Percentiles rank a stretch among this genome's conserved stretches.
Conservation (phyloP, 108 stramenopile genomes). For the Cyclotella sp. region DNA sequence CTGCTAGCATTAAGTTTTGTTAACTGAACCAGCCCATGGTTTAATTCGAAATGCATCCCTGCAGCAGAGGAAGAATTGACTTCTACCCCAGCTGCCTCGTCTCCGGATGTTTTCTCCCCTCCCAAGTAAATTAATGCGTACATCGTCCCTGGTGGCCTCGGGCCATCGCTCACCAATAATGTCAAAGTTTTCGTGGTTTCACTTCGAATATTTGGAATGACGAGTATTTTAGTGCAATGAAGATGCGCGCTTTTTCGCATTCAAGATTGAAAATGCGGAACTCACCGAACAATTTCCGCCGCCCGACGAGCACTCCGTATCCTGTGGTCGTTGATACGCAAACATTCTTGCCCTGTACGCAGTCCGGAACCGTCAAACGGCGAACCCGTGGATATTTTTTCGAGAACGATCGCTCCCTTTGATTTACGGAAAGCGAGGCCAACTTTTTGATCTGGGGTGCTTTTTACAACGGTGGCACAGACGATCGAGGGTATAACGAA, state of each 20-base stretch:
- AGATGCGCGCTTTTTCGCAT: not conserved
- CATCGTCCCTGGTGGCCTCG: conserved; percentile 36
- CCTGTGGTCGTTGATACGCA: conserved; percentile 36
- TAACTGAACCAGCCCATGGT: conserved; percentile 35
- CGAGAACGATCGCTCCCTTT: conserved; percentile 29
- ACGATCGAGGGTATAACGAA: conserved; percentile 36
- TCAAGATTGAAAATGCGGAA: not conserved
- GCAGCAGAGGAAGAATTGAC: not conserved
- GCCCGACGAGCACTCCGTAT: conserved; percentile 43
- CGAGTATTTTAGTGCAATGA: not conserved
- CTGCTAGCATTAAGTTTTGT: conserved; percentile 30
- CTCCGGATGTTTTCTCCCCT: not conserved
- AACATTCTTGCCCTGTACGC: conserved; percentile 33
- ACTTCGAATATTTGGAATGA: not conserved
- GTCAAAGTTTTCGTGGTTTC: conserved; percentile 34
- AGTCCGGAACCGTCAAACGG: conserved; percentile 29
- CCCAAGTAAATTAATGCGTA: conserved; percentile 39
- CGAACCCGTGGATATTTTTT: conserved; percentile 34
- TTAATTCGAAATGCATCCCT: conserved; percentile 46
- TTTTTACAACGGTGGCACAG: conserved; percentile 21
- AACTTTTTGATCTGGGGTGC: conserved; percentile 34
- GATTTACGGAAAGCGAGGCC: conserved; percentile 45
- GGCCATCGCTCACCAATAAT: conserved; percentile 36
- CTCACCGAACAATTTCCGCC: conserved; percentile 35
- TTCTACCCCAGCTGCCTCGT: conserved; percentile 10